Percentiles rank a stretch among this genome's conserved stretches.
Evolutionary conservation across 2,329 filamentous ascomycete species (phyloP).

Genomic region (Eurotiales sp.): DNA sequence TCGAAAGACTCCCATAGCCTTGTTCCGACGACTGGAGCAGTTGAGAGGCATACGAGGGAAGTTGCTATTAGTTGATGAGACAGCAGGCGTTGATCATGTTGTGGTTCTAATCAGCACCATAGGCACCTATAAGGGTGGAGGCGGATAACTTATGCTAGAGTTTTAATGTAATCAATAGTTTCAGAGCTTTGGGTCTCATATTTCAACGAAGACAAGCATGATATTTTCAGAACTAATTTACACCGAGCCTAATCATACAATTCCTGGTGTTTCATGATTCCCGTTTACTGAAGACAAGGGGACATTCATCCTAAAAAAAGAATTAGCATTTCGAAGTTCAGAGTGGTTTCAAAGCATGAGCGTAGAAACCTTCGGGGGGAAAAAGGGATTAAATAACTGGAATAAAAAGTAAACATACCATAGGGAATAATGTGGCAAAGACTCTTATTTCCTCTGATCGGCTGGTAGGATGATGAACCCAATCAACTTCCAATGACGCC

Average conservation of each 20-base stretch:
- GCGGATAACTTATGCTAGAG: not conserved
- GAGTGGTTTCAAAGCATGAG: too few relatives aligned
- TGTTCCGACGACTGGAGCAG: conserved; percentile 2
- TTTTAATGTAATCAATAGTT: too few relatives aligned
- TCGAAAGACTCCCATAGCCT: not conserved
- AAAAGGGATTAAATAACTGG: too few relatives aligned
- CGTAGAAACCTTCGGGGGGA: too few relatives aligned
- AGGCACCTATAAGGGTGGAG: not conserved
- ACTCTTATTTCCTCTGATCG: conserved; percentile 92
- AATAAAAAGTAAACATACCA: conserved; percentile 57
- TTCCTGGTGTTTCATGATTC: too few relatives aligned
- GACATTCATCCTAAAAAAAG: too few relatives aligned
- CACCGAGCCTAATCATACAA: too few relatives aligned
- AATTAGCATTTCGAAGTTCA: too few relatives aligned
- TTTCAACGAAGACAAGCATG: too few relatives aligned
- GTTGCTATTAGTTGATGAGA: not conserved
- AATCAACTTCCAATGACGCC: conserved; percentile 79
- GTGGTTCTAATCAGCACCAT: not conserved
- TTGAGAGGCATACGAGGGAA: not conserved
- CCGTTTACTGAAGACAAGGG: too few relatives aligned
- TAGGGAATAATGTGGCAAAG: conserved; percentile 95
- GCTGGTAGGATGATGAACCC: conserved; percentile 81
- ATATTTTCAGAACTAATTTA: too few relatives aligned
- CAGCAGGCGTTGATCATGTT: not conserved
- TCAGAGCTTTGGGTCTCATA: too few relatives aligned